Base-by-base conservation (phyloP, 208 protist species). In the Crithidia thermophila region DNA sequence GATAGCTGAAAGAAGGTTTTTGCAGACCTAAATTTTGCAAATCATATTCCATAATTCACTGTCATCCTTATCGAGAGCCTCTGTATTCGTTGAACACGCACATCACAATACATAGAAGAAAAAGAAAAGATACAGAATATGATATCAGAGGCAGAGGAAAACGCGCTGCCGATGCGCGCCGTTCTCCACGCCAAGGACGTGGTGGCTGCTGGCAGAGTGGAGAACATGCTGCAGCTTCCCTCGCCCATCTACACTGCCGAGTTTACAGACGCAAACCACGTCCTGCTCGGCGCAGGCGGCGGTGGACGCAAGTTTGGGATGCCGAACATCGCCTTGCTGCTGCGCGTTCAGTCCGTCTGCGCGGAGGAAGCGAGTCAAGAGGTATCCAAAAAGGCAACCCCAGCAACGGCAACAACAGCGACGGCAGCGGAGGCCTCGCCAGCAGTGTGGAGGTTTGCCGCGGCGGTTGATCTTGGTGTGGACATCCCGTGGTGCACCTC, bases 401-500 rank as follows among this genome's bases (percentile, higher is more conserved):
- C n/a, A n/a, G 31, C 55, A 34, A 8, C 20, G 16, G 25, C 28
- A 25, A 8, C 27, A 25, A 4, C 20, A 39, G 11, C 58, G 16
- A 20, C 36, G 20, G 27, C 37, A 60, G 16, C 34, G 49, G 13
- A 7, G 27, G 3, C 49, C 3, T 11, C 49, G 23, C 28, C 40
- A 10, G 34, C 63, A 1, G 59, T 86, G 49, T 91, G 84, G 84
- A 14, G 51, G 20, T 92, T 90, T 68, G 74, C 84, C 0, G 56
- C 75, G 2, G 85, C 85, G 10, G 11, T 94, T 5, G 87, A 96
- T 33, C 62, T 94, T 25, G 83, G 80, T 37, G 72, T 57, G 8
- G 77, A 94, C 50, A 86, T 96, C 31, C 88, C 90, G 27, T 96
- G 90, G 88, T 96, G 90, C 62, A 75, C 78, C 34, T 88, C 86